Percentiles rank a stretch among this genome's conserved stretches.
Evolutionary conservation across 2,329 filamentous ascomycete genomes (phyloP).

Genomic region (Arthrobotrys pseudoclavata): DNA sequence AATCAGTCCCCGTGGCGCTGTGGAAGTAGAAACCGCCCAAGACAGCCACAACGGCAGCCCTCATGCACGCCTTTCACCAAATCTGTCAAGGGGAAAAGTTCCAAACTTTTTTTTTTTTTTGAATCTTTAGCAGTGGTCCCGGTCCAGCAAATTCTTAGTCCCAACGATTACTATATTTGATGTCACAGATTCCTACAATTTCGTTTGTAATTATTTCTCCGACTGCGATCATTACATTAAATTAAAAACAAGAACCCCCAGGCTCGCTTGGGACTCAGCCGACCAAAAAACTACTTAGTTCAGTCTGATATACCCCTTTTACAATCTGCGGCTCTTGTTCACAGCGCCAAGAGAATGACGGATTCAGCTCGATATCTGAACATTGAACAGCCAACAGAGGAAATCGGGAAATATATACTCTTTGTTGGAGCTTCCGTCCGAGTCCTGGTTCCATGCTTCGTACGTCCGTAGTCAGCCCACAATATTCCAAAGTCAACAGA

Average conservation of each 20-base stretch:
- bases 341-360: constrained; percentile 26
- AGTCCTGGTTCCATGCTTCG: neutral
- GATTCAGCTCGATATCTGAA: constrained; percentile 12
- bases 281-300: constrained; percentile 40
- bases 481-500: neutral
- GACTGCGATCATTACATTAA: constrained; percentile 3
- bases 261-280: constrained; percentile 29
- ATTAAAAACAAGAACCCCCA: constrained; percentile 16
- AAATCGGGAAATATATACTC: neutral
- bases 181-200: constrained; percentile 42
- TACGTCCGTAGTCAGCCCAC: neutral
- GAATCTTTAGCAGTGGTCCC: constrained; percentile 10
- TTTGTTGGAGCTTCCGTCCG: constrained; percentile 8
- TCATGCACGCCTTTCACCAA: constrained; percentile 16
- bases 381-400: neutral
- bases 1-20: constrained; percentile 16
- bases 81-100: constrained; percentile 18
- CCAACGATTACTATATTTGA: constrained; percentile 28
- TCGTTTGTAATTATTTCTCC: constrained; percentile 35
- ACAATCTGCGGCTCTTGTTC: constrained; percentile 66
- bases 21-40: constrained; percentile 18
- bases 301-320: constrained; percentile 36
- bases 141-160: constrained; percentile 26
- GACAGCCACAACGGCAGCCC: constrained; percentile 35
- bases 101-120: constrained; percentile 28